Evolutionary conservation across 2,329 filamentous ascomycete genomes (phyloP), one percentile per base, ranked within the genome.

Genomic region (Monilinia polystroma): DNA sequence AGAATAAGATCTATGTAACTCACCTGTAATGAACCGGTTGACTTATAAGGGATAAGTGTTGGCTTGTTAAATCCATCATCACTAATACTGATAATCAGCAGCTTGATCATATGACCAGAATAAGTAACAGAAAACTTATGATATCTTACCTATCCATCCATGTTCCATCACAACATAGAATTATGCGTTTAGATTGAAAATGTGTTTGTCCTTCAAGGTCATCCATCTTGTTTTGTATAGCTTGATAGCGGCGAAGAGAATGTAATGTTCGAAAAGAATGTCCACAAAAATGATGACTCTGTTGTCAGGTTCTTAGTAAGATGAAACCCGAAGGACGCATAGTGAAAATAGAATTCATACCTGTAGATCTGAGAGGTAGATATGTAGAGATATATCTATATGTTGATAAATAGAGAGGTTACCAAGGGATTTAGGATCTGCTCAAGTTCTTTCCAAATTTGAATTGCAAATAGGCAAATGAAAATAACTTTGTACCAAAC

Each of bases 1-100:
- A 29, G 29, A 29, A 29, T 29, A 35, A 49, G 20, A 47, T 20
- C 1, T 45, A 32, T 29, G n/a, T 43, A 29, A 53, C 54, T 60
- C 16, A 66, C 63, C 16, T 66, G 63, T 14, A 66, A 60, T 43
- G 87, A 82, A 47, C 84, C 84, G 8, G 85, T 87, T 49, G 87
- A 84, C 63, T 87, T 86, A 60, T 85, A 86, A 0, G 84, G 83
- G 23, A 83, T 73, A 35, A 74, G 66, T 8, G 73, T 72, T 29
- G 74, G 73, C 51, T 74, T 74, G 23, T 58, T 69, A 56, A 71
- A 76, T 10, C 74, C 73, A 69, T 74, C 71, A 63, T 75, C 73
- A 69, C 73, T 75, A 53, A 32, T 18, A 41, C 20, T 52, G 12
- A 35, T 29, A 11, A 35, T 66, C 55, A 66, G 35, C 12, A 10